Evolutionary conservation across 805 yeast species (phyloP).

Genomic region (Myxozyma neglecta): DNA sequence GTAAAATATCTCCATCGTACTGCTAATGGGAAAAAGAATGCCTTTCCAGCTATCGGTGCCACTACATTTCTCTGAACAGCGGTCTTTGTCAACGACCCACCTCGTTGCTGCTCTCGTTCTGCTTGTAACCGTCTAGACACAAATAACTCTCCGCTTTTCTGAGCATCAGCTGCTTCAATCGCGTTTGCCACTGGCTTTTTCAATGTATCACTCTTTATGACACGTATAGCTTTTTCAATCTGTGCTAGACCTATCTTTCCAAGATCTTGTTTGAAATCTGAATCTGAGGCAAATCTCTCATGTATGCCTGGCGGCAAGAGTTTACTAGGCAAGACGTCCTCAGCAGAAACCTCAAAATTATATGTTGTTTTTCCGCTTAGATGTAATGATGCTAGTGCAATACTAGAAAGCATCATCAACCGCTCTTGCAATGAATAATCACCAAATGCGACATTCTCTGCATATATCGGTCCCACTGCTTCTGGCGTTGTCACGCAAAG

Average conservation of each 20-base stretch:
- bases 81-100: neutral
- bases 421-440: constrained; percentile 84
- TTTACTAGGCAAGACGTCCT: constrained; percentile 42
- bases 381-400: constrained; percentile 73
- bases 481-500: constrained; percentile 57
- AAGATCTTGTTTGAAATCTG: constrained; percentile 19
- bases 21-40: constrained; percentile 56
- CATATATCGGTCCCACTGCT: constrained; percentile 42
- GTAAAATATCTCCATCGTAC: constrained; percentile 48
- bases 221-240: neutral
- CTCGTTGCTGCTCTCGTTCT: constrained; percentile 21
- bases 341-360: constrained; percentile 3
- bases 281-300: constrained; percentile 41
- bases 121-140: constrained; percentile 36
- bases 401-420: constrained; percentile 61
- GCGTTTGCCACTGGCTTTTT: constrained; percentile 7
- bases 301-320: constrained; percentile 53
- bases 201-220: neutral
- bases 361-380: constrained; percentile 37
- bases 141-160: constrained; percentile 37
- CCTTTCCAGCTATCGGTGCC: constrained; percentile 47
- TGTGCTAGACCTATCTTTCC: neutral
- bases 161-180: constrained; percentile 12
- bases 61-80: constrained; percentile 39
- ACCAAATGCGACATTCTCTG: constrained; percentile 51